Conservation (phyloP, 495 filamentous ascomycete genomes). For the Penicillium malachiteum region DNA sequence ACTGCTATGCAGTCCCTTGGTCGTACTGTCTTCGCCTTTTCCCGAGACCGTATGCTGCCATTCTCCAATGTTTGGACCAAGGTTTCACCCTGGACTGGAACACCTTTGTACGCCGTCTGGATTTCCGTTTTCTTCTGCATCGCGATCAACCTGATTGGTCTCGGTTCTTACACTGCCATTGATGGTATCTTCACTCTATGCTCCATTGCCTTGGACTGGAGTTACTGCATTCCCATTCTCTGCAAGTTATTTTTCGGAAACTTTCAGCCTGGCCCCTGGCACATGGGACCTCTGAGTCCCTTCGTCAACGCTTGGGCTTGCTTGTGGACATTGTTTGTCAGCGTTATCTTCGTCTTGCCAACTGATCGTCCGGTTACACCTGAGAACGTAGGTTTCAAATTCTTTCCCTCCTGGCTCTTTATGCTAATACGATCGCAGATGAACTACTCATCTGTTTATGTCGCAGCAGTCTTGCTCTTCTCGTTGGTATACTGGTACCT, state of each 20-base stretch:
- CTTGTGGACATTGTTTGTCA: slow-evolving; percentile 60
- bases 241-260: slow-evolving; percentile 58
- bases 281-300: slow-evolving; percentile 49
- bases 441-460: slow-evolving; percentile 38
- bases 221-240: slow-evolving; percentile 60
- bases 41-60: slow-evolving; percentile 59
- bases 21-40: slow-evolving; percentile 62
- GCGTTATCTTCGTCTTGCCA: slow-evolving; percentile 61
- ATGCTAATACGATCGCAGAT: slow-evolving; percentile 26
- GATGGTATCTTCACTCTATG: slow-evolving; percentile 62
- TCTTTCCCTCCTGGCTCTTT: not conserved
- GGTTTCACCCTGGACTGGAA: slow-evolving; percentile 52
- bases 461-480: slow-evolving; percentile 10
- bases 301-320: slow-evolving; percentile 54
- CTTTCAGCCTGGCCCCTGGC: slow-evolving; percentile 60
- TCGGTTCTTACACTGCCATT: slow-evolving; percentile 61
- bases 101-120: slow-evolving; percentile 62
- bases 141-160: slow-evolving; percentile 61
- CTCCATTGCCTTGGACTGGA: slow-evolving; percentile 63
- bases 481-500: slow-evolving; percentile 18
- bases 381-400: slow-evolving; percentile 30
- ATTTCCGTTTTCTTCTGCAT: slow-evolving; percentile 56
- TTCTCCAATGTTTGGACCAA: slow-evolving; percentile 54
- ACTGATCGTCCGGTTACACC: slow-evolving; percentile 52
- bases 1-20: slow-evolving; percentile 61